Conservation (phyloP, 2,329 filamentous ascomycete species). For the Incumbomyces delicatus region DNA sequence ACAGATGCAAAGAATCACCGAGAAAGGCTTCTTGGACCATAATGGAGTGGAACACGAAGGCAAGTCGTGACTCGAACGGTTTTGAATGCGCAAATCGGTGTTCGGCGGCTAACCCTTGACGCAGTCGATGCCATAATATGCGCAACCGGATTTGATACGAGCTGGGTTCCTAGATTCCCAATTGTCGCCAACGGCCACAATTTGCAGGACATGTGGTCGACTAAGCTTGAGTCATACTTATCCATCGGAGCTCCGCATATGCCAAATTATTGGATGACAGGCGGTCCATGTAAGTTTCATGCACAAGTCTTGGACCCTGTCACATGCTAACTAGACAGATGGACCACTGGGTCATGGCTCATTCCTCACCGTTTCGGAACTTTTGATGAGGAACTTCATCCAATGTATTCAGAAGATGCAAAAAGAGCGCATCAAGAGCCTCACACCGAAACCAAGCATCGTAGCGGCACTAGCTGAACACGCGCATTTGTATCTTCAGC, state of each 20-base stretch:
- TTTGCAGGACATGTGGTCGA: conserved; percentile 8
- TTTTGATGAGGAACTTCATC: conserved; percentile 21
- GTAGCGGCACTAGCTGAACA: conserved; percentile 30
- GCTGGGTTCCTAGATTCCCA: conserved; percentile 14
- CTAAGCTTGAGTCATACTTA: conserved; percentile 14
- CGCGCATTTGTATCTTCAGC: conserved; percentile 31
- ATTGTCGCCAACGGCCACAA: conserved; percentile 8
- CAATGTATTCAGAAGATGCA: conserved; percentile 14
- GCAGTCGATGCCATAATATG: conserved; percentile 17
- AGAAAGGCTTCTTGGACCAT: conserved; percentile 24
- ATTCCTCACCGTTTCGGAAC: conserved; percentile 22
- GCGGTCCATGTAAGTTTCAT: conserved; percentile 24
- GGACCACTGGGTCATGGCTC: conserved; percentile 19
- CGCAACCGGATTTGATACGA: conserved; percentile 16
- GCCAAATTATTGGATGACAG: conserved; percentile 24
- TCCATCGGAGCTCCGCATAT: conserved; percentile 21
- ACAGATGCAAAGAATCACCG: conserved; percentile 28
- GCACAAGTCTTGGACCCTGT: conserved; percentile 18
- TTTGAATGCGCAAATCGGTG: too few species aligned
- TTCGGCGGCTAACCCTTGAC: too few species aligned
- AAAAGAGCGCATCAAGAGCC: conserved; percentile 13
- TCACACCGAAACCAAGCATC: conserved; percentile 17
- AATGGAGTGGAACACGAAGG: conserved; percentile 19
- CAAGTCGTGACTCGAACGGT: too few species aligned
- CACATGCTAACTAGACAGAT: conserved; percentile 16